Base-by-base conservation (phyloP, 225 moss, liverwort and hornwort genomes). In the Bryoerythrophyllum caledonicum region DNA sequence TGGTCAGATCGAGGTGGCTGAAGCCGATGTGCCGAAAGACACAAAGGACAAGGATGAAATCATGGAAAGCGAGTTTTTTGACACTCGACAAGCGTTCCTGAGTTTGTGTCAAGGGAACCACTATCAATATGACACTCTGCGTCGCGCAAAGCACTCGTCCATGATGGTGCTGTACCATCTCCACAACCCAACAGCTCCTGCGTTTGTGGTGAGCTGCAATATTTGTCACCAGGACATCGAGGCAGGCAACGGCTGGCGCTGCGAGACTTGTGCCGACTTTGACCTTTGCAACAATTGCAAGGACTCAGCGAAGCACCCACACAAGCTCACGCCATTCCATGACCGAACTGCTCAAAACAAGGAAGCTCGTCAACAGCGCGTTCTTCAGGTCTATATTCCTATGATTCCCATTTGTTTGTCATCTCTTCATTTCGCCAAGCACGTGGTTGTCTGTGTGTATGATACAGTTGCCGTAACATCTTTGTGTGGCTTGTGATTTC, bases 161-260 rank as follows among this genome's bases (percentile, higher is more conserved):
- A 97, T 97, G 97, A 97, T 97, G 97, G 93, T 97, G 69, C 91
- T 97, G 25, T 97, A 97, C 70, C 97, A 97, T 86, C 76, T 97
- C 65, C 97, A 97, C 56, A 97, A 97, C 71, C 97, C 97, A 49
- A 94, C 97, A 51, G 97, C 97, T 51, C 97, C 97, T 80, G 97
- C 97, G 72, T 97, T 97, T 86, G 97, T 97, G 67, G 89, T 93
- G 41, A 97, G 86, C 43, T 97, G 97, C 84, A 97, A 94, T 77
- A 72, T 85, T 58, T 97, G 97, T 79, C 88, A 89, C 80, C 86
- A 85, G 78, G 97, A 97, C 74, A 94, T 97, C 70, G 97, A 97
- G 65, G 86, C 94, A 25, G 97, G 97, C 48, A 90, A 94, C 72
- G 97, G 97, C 34, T 94, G 97, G 97, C 90, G 94, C 65, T 97